Percentiles rank a stretch among this genome's conserved stretches.
These are phyloP conservation scores for Cicer pinnatifidum DNA, from an alignment of 306 rosid species.

Conservation along the genomic window DNA sequence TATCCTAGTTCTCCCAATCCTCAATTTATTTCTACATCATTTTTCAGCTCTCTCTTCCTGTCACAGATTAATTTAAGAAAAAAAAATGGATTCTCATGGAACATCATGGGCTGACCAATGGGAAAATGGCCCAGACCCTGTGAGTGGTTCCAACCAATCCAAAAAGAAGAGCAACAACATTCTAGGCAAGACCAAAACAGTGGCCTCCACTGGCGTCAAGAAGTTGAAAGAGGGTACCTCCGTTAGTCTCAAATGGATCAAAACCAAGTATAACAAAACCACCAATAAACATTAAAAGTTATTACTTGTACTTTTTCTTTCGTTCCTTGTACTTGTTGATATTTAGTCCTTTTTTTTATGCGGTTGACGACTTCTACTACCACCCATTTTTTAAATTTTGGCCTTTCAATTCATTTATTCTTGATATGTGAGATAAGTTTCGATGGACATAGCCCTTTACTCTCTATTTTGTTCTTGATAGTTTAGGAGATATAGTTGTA, in stretches of 20 bases:
- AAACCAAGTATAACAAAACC: constrained; percentile 65
- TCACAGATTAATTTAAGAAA: constrained; percentile 2
- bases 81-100: constrained; percentile 44
- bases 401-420: constrained; percentile 31
- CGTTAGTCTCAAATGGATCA: constrained; percentile 72
- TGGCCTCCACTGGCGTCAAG: constrained; percentile 68
- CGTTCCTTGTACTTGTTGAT: constrained; percentile 21
- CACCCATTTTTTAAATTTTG: background rate
- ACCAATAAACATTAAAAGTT: constrained; percentile 46
- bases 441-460: constrained; percentile 6
- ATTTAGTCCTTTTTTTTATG: background rate
- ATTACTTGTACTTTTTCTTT: background rate
- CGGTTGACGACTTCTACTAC: background rate
- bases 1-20: background rate
- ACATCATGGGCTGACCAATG: constrained; percentile 87
- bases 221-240: constrained; percentile 83
- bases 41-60: constrained; percentile 7
- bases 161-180: constrained; percentile 41
- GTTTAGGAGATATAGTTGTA: constrained; percentile 23
- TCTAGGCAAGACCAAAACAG: constrained; percentile 69
- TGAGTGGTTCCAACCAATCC: constrained; percentile 8
- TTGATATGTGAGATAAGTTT: constrained; percentile 12
- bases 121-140: constrained; percentile 59
- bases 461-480: background rate
- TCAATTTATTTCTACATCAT: background rate